Evolutionary conservation across 768 basidiomycete genomes (phyloP), one percentile per base, ranked within the genome.

Genomic region (Mycena haematopus): DNA sequence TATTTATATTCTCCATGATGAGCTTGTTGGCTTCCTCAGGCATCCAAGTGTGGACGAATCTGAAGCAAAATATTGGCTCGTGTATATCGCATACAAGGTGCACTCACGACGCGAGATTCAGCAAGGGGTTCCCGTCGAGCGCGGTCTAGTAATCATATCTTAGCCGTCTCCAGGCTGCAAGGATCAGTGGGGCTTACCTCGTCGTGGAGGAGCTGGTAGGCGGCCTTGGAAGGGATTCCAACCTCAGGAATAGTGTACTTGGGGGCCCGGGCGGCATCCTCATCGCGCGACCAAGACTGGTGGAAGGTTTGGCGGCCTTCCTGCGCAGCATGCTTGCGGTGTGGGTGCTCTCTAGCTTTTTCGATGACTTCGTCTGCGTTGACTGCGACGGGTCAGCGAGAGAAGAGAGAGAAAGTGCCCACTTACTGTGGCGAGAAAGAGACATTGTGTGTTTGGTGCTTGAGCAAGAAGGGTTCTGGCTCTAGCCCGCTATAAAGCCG

Each of bases 81-180:
- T 17, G 31, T 10, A 53, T 40, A n/a, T 42, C 14, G 24, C n/a
- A 57, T n/a, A 17, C 17, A 50, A 19, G 21, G 15, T 51, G 70
- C 1, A 84, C 86, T 72, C 76, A 87, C 78, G 85, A 86, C 5
- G 86, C 86, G n/a, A 88, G 77, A 70, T 89, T 89, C 65, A 88
- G 76, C 47, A 82, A 69, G 9, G 86, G 84, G 65, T 83, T 84
- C 25, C 85, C 85, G 66, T 86, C 85, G 7, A 87, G 77, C 1
- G 78, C 75, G 17, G 84, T 79, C 72, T 90, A 86, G n/a, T 86
- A 85, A 67, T 82, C 29, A 31, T 9, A 9, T 31, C 29, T 31
- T 9, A 31, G 29, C 29, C 29, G 29, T n/a, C 29, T 31, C 29
- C 9, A 31, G 29, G 9, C 29, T 4, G 29, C 9, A 31, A 31